Base-by-base conservation (phyloP, 2,329 filamentous ascomycete species). In the Phialophora chinensis region DNA sequence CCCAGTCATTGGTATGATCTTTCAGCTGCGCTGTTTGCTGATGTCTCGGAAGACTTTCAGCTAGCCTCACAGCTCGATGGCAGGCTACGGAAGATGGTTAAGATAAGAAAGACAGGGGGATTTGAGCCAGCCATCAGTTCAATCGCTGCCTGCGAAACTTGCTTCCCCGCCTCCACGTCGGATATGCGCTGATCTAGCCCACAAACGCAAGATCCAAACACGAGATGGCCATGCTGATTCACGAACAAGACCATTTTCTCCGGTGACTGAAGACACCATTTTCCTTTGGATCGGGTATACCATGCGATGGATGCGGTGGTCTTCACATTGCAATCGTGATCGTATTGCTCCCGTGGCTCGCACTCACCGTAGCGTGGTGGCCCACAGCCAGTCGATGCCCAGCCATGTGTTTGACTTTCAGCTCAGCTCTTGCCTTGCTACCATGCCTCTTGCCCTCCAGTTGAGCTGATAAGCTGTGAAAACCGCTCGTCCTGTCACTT, bases 381-480 rank as follows among this genome's bases (percentile, higher is more conserved):
- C 11, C 44, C 11, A 11, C 11, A 2, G 44, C 44, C 7, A 20
- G 5, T 49, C 17, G 17, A 49, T 49, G 17, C 49, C 27, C 10
- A 52, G 49, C 49, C 20, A n/a, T 52, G 49, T 14, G 17, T 17
- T 44, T n/a, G 38, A 44, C 38, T 52, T 23, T 29, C 49, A 52
- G 25, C 20, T 29, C 25, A 52, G 25, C 49, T 7, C 49, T 52
- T 23, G 49, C n/a, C 49, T 52, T 52, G 49, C 25, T 14, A 12
- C 10, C 49, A 52, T 52, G 49, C 4, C 4, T 29, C 27, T 29
- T 20, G 10, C 53, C 33, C 38, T 42, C 55, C 31, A 2, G 20
- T 44, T 25, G 31, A 42, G 55, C 17, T 58, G 55, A 58, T 44
- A 58, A 58, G 35, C 33, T 35, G n/a, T 33, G 27, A 20, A 29